Conservation (phyloP, 2,329 filamentous ascomycete species). For the Lachnellula arida region DNA sequence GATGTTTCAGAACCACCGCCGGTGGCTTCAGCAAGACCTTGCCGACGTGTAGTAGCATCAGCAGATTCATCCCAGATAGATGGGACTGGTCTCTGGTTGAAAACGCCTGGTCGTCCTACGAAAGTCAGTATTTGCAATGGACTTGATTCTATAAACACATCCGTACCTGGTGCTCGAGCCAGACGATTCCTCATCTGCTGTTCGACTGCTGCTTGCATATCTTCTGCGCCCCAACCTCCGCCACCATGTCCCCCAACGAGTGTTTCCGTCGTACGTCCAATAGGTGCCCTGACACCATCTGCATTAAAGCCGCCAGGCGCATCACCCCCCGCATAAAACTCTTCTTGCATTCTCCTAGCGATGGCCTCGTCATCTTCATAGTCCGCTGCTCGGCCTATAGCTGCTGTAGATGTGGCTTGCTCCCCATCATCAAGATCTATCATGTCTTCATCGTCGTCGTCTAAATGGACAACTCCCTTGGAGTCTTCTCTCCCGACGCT, state of each 20-base stretch:
- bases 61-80: constrained; percentile 45
- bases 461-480: constrained; percentile 65
- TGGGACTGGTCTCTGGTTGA: constrained; percentile 55
- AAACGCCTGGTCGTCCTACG: constrained; percentile 54
- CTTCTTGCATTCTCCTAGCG: constrained; percentile 85
- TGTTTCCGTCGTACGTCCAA: constrained; percentile 86
- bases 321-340: constrained; percentile 66
- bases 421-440: constrained; percentile 29
- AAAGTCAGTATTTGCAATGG: constrained; percentile 5
- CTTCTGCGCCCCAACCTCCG: constrained; percentile 44
- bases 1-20: constrained; percentile 61
- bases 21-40: constrained; percentile 54
- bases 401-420: constrained; percentile 26
- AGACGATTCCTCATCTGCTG: constrained; percentile 33
- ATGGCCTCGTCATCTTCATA: constrained; percentile 91
- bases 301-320: constrained; percentile 38
- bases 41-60: constrained; percentile 42
- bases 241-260: constrained; percentile 66
- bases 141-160: constrained; percentile 1
- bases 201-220: constrained; percentile 27
- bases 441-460: constrained; percentile 62
- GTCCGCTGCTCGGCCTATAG: constrained; percentile 45
- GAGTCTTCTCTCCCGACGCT: constrained; percentile 46
- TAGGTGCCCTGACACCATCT: constrained; percentile 78
- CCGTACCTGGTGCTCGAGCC: constrained; percentile 23